phyloP scores from a whole-genome alignment of 2,329 filamentous ascomycete genomes.

The Neoarthrinium moseri region DNA sequence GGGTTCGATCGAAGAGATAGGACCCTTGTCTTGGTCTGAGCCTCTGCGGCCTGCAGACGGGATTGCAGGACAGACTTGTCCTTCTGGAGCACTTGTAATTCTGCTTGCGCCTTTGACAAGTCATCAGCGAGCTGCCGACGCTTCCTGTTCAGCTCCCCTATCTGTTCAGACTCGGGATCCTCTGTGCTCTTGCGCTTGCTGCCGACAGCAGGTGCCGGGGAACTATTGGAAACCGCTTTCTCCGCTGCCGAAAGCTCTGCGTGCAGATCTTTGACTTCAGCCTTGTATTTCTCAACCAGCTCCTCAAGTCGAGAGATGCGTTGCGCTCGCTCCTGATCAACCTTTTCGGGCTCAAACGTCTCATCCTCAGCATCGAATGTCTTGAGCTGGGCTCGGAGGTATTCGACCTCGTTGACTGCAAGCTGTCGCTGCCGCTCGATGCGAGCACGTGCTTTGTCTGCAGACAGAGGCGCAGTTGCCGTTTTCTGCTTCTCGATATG shows the following conservation, averaged over 20 bases:
- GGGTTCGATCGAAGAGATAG: conserved; percentile 90
- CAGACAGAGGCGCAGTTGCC: conserved; percentile 42
- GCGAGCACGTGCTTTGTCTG: conserved; percentile 69
- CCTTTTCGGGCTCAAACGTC: conserved; percentile 77
- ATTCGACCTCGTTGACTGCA: conserved; percentile 90
- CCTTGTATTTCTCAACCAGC: conserved; percentile 83
- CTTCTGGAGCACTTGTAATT: conserved; percentile 68
- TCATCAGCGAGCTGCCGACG: conserved; percentile 60
- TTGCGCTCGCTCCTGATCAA: conserved; percentile 71
- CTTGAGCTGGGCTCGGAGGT: conserved; percentile 87
- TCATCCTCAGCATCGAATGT: conserved; percentile 85
- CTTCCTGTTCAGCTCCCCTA: conserved; percentile 84
- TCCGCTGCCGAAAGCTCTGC: conserved; percentile 71
- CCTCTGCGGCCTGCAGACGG: conserved; percentile 66
- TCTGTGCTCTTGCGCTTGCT: conserved; percentile 65
- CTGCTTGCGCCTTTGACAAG: conserved; percentile 63
- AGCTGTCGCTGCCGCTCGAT: conserved; percentile 83
- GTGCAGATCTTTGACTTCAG: conserved; percentile 73
- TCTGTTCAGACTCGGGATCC: conserved; percentile 64
- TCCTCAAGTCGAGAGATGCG: conserved; percentile 80
- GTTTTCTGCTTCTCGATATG: conserved; percentile 71
- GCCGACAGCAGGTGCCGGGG: conserved; percentile 42
- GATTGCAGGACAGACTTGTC: conserved; percentile 68
- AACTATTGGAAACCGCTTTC: conserved; percentile 28
- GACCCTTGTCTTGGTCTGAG: conserved; percentile 74